phyloP scores from a whole-genome alignment of 306 rosid species.

The Dalbergia cultrata region DNA sequence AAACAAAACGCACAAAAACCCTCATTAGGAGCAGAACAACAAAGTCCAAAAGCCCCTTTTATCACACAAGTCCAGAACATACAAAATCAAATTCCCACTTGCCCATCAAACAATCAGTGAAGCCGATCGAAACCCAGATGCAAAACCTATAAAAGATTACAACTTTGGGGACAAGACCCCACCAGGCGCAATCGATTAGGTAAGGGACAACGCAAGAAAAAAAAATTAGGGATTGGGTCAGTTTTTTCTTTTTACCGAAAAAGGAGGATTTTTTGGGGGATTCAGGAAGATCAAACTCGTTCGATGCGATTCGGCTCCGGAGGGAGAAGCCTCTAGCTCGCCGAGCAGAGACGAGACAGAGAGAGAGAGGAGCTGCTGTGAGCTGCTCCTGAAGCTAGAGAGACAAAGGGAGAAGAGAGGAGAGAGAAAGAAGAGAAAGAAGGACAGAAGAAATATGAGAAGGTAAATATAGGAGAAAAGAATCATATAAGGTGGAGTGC shows the following conservation, averaged over 20 bases:
- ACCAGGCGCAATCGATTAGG: constrained; percentile 26
- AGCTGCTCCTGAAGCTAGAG: constrained; percentile 45
- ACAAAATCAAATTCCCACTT: not conserved
- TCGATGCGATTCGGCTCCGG: constrained; percentile 37
- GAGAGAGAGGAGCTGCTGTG: constrained; percentile 15
- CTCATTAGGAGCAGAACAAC: constrained; percentile 26
- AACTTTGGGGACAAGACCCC: constrained; percentile 26
- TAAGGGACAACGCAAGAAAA: not conserved
- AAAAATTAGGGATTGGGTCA: constrained; percentile 44
- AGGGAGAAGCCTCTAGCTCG: constrained; percentile 19
- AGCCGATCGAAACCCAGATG: constrained; percentile 26
- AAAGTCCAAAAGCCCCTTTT: not conserved
- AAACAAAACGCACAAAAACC: not conserved
- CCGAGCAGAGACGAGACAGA: constrained; percentile 34
- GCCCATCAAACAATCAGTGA: not conserved
- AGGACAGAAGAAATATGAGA: not conserved
- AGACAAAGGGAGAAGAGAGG: constrained; percentile 25
- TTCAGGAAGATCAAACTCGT: constrained; percentile 13
- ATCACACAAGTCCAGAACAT: not conserved
- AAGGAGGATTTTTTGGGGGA: constrained; percentile 36
- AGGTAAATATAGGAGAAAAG: constrained; percentile 28
- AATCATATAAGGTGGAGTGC: constrained; percentile 1
- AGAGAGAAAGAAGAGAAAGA: not conserved
- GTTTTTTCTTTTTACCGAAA: constrained; percentile 34
- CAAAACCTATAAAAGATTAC: constrained; percentile 15